Evolutionary conservation across 2,329 filamentous ascomycete species (phyloP).

Genomic region (Dothideomycetes sp.): DNA sequence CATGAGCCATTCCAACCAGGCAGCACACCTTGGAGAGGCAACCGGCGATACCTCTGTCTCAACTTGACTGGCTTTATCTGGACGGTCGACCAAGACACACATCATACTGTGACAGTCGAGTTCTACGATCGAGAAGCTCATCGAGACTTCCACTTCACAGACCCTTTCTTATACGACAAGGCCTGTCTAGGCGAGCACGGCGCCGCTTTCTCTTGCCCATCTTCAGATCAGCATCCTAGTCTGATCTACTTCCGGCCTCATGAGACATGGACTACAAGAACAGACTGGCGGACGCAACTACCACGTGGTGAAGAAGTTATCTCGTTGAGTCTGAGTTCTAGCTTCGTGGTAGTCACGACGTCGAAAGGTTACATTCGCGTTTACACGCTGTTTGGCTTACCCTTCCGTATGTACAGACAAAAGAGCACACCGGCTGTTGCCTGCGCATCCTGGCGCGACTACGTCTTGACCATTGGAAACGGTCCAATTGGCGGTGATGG

Average conservation of each 20-base stretch:
- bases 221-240: slow-evolving; percentile 56
- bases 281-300: slow-evolving; percentile 84
- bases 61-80: slow-evolving; percentile 93
- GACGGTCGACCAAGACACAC: slow-evolving; percentile 90
- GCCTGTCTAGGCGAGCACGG: slow-evolving; percentile 82
- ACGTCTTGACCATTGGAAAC: slow-evolving; percentile 92
- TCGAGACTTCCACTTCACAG: slow-evolving; percentile 93
- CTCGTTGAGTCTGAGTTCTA: slow-evolving; percentile 83
- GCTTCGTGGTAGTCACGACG: slow-evolving; percentile 83
- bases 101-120: slow-evolving; percentile 85
- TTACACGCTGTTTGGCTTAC: slow-evolving; percentile 86
- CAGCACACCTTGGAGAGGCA: slow-evolving; percentile 90
- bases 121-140: slow-evolving; percentile 93
- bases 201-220: slow-evolving; percentile 73
- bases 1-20: slow-evolving; percentile 89
- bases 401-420: slow-evolving; percentile 79
- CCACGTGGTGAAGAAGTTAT: slow-evolving; percentile 78
- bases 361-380: slow-evolving; percentile 81
- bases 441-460: slow-evolving; percentile 89
- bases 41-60: slow-evolving; percentile 84
- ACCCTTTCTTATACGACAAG: slow-evolving; percentile 92
- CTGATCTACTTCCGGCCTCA: slow-evolving; percentile 94
- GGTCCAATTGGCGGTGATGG: slow-evolving; percentile 75
- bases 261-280: slow-evolving; percentile 86
- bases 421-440: slow-evolving; percentile 86